Evolutionary conservation across 306 rosid species (phyloP).

Genomic region (Benincasa hispida): DNA sequence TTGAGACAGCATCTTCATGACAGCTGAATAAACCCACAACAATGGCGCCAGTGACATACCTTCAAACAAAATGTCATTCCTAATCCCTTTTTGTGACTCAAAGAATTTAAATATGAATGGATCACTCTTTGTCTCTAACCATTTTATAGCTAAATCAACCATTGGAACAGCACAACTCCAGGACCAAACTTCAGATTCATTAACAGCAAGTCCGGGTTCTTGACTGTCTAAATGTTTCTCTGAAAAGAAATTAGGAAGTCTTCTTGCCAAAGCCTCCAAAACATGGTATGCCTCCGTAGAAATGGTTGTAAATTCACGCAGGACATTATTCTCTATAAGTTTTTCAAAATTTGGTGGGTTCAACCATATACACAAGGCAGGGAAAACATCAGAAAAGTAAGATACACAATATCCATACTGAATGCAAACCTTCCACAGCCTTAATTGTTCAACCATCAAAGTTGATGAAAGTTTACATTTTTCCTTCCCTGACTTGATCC

Average conservation of each 20-base stretch:
- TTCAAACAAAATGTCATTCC: constrained; percentile 12
- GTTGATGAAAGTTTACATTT: constrained; percentile 63
- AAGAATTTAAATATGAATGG: constrained; percentile 37
- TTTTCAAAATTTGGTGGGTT: constrained; percentile 56
- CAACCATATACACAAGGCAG: constrained; percentile 73
- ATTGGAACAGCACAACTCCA: constrained; percentile 87
- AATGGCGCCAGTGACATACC: constrained; percentile 33
- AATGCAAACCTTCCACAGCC: constrained; percentile 88
- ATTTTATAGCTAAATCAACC: constrained; percentile 72
- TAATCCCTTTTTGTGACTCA: constrained; percentile 20
- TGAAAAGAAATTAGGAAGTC: constrained; percentile 60
- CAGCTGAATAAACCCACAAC: constrained; percentile 75
- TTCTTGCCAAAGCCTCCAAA: constrained; percentile 67
- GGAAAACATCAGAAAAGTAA: constrained; percentile 59
- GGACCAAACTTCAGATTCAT: constrained; percentile 62
- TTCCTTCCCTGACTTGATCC: constrained; percentile 63
- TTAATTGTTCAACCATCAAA: constrained; percentile 71
- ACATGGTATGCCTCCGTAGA: constrained; percentile 71
- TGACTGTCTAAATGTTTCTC: constrained; percentile 32
- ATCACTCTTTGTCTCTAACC: constrained; percentile 63
- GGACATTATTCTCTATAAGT: constrained; percentile 35
- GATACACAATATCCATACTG: constrained; percentile 74
- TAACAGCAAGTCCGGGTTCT: constrained; percentile 19
- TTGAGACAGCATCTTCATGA: constrained; percentile 48
- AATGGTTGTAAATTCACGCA: constrained; percentile 56